Evolutionary conservation across 495 filamentous ascomycete genomes (phyloP).

Genomic region (Aspergillus avenaceus): DNA sequence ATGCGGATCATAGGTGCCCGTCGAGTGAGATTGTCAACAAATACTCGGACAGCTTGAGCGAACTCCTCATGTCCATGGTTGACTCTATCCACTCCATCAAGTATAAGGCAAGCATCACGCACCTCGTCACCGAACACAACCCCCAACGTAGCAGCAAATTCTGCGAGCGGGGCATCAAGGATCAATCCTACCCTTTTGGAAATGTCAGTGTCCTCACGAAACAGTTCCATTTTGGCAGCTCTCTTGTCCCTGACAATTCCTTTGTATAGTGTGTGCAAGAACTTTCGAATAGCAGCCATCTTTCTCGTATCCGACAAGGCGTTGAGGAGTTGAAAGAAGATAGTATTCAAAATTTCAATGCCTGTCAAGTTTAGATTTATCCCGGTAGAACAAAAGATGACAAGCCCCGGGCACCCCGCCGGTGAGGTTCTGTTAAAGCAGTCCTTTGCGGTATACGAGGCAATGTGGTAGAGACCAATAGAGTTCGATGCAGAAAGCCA

Average conservation of each 20-base stretch:
- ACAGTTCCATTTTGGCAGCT: background rate
- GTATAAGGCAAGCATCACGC: background rate
- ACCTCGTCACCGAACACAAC: background rate
- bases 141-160: background rate
- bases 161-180: background rate
- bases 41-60: background rate
- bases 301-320: background rate
- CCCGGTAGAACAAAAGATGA: background rate
- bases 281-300: background rate
- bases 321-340: background rate
- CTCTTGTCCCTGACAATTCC: background rate
- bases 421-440: background rate
- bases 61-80: background rate
- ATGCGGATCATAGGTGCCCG: background rate
- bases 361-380: background rate
- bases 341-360: background rate
- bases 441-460: background rate
- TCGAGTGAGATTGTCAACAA: background rate
- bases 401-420: background rate
- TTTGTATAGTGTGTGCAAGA: background rate
- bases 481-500: background rate
- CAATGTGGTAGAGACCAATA: background rate
- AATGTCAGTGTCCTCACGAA: background rate
- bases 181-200: background rate
- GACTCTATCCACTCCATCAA: background rate